phyloP scores from a whole-genome alignment of 2,329 filamentous ascomycete species.

The Endoconidiophora laricicola region DNA sequence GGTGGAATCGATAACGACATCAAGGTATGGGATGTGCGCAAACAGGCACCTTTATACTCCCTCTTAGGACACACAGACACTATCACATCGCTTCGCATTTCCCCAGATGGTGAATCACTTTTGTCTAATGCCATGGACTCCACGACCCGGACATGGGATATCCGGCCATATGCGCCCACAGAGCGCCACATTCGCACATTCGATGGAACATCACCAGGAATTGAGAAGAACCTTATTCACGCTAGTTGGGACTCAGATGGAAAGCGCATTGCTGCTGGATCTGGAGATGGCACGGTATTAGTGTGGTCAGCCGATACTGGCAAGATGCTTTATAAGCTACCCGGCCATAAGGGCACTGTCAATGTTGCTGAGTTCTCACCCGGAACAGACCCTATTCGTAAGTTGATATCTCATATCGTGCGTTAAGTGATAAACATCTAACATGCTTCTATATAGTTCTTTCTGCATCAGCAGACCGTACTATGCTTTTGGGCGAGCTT shows the following conservation, averaged over 20 bases:
- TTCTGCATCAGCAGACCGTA: constrained; percentile 79
- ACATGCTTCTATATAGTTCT: constrained; percentile 44
- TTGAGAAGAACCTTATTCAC: constrained; percentile 82
- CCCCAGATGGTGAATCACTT: constrained; percentile 78
- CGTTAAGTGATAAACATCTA: constrained; percentile 17
- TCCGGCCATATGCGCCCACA: constrained; percentile 80
- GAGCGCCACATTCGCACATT: constrained; percentile 76
- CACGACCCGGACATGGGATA: constrained; percentile 89
- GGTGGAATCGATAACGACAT: constrained; percentile 96
- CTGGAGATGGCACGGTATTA: constrained; percentile 77
- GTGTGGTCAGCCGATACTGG: constrained; percentile 83
- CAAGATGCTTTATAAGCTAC: constrained; percentile 85
- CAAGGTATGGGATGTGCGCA: constrained; percentile 90
- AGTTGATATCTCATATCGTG: constrained; percentile 25
- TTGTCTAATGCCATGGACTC: constrained; percentile 89
- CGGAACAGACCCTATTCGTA: constrained; percentile 69
- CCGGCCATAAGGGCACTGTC: constrained; percentile 86
- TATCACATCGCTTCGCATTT: constrained; percentile 77
- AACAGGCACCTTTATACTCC: constrained; percentile 73
- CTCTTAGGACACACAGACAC: constrained; percentile 86
- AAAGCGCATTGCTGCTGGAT: constrained; percentile 74
- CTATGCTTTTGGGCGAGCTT: constrained; percentile 67
- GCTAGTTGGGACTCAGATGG: constrained; percentile 82
- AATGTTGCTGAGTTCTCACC: constrained; percentile 90
- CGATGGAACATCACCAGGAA: constrained; percentile 71